Base-by-base conservation (phyloP, 176 grass and related monocot genomes). In the Zoysia japonica region DNA sequence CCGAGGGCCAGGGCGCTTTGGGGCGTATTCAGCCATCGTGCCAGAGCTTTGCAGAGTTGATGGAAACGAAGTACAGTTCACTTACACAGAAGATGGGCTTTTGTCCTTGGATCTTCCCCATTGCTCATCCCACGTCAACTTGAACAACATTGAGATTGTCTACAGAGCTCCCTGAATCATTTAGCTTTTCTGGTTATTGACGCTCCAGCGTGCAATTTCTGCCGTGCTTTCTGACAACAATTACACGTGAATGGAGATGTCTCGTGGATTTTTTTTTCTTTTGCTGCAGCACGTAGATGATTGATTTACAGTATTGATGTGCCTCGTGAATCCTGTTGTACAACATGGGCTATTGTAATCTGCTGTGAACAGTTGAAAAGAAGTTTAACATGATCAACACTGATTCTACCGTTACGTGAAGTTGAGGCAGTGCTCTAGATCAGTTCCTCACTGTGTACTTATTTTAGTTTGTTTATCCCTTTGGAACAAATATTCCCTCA, bases 1-100 rank as follows among this genome's bases (percentile, higher is more conserved):
- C 73, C 65, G 65, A 72, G 80, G 86, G 35, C 76, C 77, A 54
- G 87, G 87, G 13, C 70, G 61, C 13, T 87, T 92, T 39, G 87
- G 90, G 3, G 87, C 72, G 9, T 92, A 87, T 81, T 92, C 80
- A 41, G 53, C 64, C 2, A 74, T 70, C 11, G 78, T 62, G 47
- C 87, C 87, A 0, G 78, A 71, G 8, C 13, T 57, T 48, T 87
- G 87, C 6, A 69, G 61, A 47, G 86, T 92, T 57, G 80, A 86
- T 69, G 62, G 47, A 11, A 4, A 67, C 3, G 71, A 89, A 37
- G 72, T 78, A 16, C 84, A 89, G 61, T 89, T 89, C 72, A 70
- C 16, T 13, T 49, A 87, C 49, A 52, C 50, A 14, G 43, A 78
- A 5, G 64, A 77, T 65, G 68, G 85, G 6, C 43, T 91, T 42